A percentile compares a stretch with the other conserved stretches of the same genome.
Conservation (phyloP, 2,329 filamentous ascomycete species). For the Capronia epimyces region DNA sequence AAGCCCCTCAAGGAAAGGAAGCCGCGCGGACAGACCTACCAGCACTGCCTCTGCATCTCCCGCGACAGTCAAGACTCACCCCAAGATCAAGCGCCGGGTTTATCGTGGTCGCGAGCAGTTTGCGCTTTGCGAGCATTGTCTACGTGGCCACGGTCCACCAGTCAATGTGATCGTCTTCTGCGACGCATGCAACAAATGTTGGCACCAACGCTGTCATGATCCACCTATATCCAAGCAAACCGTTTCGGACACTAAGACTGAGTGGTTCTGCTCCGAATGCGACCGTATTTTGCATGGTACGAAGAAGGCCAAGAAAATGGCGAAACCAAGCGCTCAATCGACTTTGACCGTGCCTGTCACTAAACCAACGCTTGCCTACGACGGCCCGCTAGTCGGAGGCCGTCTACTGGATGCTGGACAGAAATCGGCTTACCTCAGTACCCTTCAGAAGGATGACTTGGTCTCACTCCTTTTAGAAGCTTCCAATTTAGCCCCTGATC, state of each 20-base stretch:
- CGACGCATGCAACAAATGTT: constrained; percentile 71
- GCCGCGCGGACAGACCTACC: constrained; percentile 10
- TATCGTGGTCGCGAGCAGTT: constrained; percentile 41
- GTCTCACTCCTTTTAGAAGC: constrained; percentile 27
- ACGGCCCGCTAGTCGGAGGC: constrained; percentile 22
- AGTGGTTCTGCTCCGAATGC: constrained; percentile 68
- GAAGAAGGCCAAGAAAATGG: constrained; percentile 25
- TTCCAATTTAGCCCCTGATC: constrained; percentile 25
- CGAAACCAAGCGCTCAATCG: background rate
- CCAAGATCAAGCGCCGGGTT: constrained; percentile 56
- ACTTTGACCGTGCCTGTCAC: constrained; percentile 1
- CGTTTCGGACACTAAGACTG: constrained; percentile 59
- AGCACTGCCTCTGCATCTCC: constrained; percentile 20
- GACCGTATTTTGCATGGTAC: constrained; percentile 30
- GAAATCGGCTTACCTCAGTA: constrained; percentile 24
- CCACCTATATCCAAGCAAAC: constrained; percentile 67
- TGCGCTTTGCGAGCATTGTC: constrained; percentile 64
- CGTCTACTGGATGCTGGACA: constrained; percentile 18
- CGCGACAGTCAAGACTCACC: constrained; percentile 30
- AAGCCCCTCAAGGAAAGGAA: constrained; percentile 16
- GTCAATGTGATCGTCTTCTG: constrained; percentile 81
- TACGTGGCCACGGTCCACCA: constrained; percentile 64
- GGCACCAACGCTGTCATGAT: constrained; percentile 77
- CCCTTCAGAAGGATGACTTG: constrained; percentile 25
- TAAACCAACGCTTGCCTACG: constrained; percentile 14